Percentiles rank a stretch among this genome's conserved stretches.
Evolutionary conservation across 768 basidiomycete species (phyloP).

Genomic region (Boletus edulis): DNA sequence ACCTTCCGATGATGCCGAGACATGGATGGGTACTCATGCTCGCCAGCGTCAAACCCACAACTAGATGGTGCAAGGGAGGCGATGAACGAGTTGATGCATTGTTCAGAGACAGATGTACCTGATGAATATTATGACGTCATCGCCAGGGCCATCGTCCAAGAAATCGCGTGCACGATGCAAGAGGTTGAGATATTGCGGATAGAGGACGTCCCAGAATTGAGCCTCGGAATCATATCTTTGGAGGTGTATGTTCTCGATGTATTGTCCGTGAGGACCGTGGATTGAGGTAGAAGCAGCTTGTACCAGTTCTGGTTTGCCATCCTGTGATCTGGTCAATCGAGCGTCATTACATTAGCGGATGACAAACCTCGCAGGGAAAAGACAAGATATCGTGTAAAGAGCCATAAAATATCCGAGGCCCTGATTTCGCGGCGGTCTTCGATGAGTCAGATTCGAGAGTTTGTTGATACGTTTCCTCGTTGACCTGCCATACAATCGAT

Average conservation of each 20-base stretch:
- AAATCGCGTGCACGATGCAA: constrained; percentile 71
- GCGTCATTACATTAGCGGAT: not conserved
- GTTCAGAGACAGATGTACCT: constrained; percentile 49
- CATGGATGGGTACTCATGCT: constrained; percentile 90
- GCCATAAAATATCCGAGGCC: constrained; percentile 78
- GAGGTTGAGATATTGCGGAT: constrained; percentile 58
- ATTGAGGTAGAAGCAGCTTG: constrained; percentile 71
- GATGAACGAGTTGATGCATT: not conserved
- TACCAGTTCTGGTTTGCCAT: constrained; percentile 73
- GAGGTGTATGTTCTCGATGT: constrained; percentile 31
- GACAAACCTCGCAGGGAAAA: constrained; percentile 82
- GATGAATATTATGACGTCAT: constrained; percentile 81
- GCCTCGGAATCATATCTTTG: constrained; percentile 13
- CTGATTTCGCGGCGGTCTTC: constrained; percentile 33
- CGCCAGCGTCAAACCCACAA: constrained; percentile 93
- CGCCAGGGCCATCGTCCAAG: constrained; percentile 56
- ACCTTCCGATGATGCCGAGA: constrained; percentile 89
- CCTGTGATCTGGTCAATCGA: constrained; percentile 41
- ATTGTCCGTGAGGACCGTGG: constrained; percentile 16
- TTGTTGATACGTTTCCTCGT: constrained; percentile 78
- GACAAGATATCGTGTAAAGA: constrained; percentile 93
- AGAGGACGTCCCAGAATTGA: constrained; percentile 43
- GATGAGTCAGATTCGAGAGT: constrained; percentile 49
- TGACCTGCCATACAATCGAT: constrained; percentile 86
- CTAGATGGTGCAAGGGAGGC: constrained; percentile 35